Base-by-base conservation (phyloP, 2,329 filamentous ascomycete species). In the Rachicladosporium sp. region DNA sequence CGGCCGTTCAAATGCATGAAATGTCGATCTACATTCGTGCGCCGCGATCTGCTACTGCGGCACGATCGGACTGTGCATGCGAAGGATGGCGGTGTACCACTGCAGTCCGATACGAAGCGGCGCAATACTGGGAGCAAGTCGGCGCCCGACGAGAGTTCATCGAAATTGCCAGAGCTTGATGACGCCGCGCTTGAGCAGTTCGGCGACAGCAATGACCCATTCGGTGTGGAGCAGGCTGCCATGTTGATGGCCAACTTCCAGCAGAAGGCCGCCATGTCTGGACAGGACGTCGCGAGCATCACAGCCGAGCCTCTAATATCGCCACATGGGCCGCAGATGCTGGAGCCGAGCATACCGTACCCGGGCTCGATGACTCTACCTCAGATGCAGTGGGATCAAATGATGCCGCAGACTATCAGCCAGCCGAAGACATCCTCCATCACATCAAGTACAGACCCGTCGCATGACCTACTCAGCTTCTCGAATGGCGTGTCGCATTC, bases 241-340 rank as follows among this genome's bases (percentile, higher is more conserved):
- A 95, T 96, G 86, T 77, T 98, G 61, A 93, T 96, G 69, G 91
- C 89, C 59, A 88, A 96, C 67, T 81, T 96, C 59, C 89, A 94
- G 67, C 87, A 95, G 70, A 95, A 95, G 70, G 57, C 57, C 11
- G 88, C 80, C 55, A 89, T 88, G 65, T 80, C 76, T 44, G 70
- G 78, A 78, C 53, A 85, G 78, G 67, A 71, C 59, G 43, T 46
- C 29, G 43, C 41, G 27, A 65, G 66, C 49, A 67, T 63, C 61
- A 69, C 62, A 52, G 61, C 68, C 46, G 73, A 76, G 56, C 78
- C 82, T 60, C 70, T 80, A 48, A 88, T 84, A 59, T 78, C 85
- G 43, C 76, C 84, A 47, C 78, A 77, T 52, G 77, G 74, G 47
- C 70, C 78, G 40, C 71, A 80, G 33, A 70, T 87, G 55, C 77